phyloP scores from a whole-genome alignment of 768 basidiomycete species.

The Gymnopilus dilepis region DNA sequence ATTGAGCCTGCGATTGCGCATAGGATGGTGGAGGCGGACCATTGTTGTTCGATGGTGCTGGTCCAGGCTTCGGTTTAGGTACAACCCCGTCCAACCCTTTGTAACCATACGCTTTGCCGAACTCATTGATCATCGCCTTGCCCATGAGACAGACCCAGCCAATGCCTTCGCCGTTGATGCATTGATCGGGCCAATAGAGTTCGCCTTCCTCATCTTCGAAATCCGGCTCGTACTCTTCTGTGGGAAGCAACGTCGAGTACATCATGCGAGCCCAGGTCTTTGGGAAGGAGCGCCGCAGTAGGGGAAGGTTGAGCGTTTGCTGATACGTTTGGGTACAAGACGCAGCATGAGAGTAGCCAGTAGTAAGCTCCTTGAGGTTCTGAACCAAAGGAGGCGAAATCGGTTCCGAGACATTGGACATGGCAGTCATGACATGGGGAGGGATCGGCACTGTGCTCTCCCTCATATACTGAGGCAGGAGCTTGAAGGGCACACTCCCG shows the following conservation, averaged over 20 bases:
- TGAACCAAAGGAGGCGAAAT: constrained; percentile 48
- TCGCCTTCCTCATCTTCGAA: constrained; percentile 88
- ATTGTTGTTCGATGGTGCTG: constrained; percentile 23
- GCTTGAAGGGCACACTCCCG: constrained; percentile 41
- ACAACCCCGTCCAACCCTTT: constrained; percentile 74
- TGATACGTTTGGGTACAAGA: constrained; percentile 57
- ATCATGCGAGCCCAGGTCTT: constrained; percentile 78
- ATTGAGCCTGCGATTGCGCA: constrained; percentile 5
- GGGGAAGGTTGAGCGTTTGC: constrained; percentile 63
- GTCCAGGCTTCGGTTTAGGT: constrained; percentile 58
- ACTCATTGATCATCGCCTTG: constrained; percentile 85
- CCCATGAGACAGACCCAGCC: constrained; percentile 91
- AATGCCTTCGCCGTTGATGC: constrained; percentile 74
- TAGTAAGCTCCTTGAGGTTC: constrained; percentile 47
- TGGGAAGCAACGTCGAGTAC: constrained; percentile 59
- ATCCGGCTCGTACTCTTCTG: constrained; percentile 81
- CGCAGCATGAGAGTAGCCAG: constrained; percentile 44
- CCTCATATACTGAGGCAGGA: constrained; percentile 43
- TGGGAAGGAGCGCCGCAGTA: constrained; percentile 74
- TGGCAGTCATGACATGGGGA: constrained; percentile 47
- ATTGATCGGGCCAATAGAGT: constrained; percentile 83
- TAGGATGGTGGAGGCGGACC: constrained; percentile 17
- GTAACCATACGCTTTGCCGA: constrained; percentile 78
- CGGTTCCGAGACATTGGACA: constrained; percentile 48
- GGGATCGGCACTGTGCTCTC: constrained; percentile 45